phyloP scores from a whole-genome alignment of 1,284 basidiomycete species.

The Sanghuangporus baumii region DNA sequence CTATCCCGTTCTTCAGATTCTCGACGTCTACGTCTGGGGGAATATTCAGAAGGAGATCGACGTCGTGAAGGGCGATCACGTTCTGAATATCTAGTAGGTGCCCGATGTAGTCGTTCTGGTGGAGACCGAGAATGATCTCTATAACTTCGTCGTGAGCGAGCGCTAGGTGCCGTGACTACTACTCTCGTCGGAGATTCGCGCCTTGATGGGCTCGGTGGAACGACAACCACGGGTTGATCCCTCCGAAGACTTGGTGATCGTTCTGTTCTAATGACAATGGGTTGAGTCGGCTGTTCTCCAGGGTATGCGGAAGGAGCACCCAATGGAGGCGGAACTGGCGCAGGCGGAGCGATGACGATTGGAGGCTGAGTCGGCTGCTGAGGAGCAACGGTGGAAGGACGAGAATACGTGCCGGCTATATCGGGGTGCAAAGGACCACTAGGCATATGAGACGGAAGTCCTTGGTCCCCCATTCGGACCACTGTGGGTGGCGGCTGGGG shows the following conservation, averaged over 20 bases:
- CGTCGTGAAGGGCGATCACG: neutral
- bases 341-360: slow-evolving; percentile 25
- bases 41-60: neutral
- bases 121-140: slow-evolving; percentile 9
- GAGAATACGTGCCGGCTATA: neutral
- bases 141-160: neutral
- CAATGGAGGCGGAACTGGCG: neutral
- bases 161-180: neutral
- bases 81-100: neutral
- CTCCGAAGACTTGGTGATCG: neutral
- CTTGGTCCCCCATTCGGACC: neutral
- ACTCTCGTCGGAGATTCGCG: slow-evolving; percentile 5
- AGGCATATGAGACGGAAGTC: neutral
- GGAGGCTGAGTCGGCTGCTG: neutral
- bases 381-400: neutral
- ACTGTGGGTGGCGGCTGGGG: neutral
- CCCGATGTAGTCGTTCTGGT: neutral
- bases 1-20: neutral
- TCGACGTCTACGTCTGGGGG: neutral
- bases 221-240: neutral
- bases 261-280: neutral
- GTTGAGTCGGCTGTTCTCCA: neutral
- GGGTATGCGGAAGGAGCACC: slow-evolving; percentile 1
- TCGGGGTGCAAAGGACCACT: neutral
- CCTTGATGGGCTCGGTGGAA: neutral